phyloP scores from a whole-genome alignment of 1,284 basidiomycete genomes.

The Naganishia sp. region DNA sequence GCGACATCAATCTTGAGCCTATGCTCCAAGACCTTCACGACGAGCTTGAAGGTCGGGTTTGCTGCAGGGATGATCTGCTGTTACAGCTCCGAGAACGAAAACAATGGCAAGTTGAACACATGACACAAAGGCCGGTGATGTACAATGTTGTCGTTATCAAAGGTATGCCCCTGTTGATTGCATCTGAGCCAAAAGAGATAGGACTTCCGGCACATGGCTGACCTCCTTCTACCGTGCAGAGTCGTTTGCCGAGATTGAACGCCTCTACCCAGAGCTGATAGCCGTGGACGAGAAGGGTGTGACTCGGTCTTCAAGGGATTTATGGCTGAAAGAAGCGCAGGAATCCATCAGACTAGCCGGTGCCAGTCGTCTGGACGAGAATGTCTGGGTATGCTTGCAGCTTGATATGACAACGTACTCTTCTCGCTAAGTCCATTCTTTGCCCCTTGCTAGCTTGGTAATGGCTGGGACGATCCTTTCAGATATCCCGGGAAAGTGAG shows the following conservation, averaged over 20 bases:
- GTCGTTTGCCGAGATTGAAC: conserved; percentile 60
- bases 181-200: conserved; percentile 39
- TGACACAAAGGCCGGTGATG: conserved; percentile 55
- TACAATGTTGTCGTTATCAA: conserved; percentile 88
- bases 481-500: conserved; percentile 45
- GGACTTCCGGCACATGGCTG: neutral
- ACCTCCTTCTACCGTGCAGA: conserved; percentile 43
- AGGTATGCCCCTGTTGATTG: conserved; percentile 54
- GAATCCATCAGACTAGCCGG: conserved; percentile 87
- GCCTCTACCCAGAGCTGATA: conserved; percentile 57
- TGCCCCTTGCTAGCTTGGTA: conserved; percentile 41
- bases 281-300: conserved; percentile 44
- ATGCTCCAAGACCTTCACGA: conserved; percentile 19
- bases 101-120: conserved; percentile 24
- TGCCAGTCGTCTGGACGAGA: conserved; percentile 72
- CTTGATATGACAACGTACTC: too few species aligned
- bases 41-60: conserved; percentile 7
- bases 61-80: conserved; percentile 20
- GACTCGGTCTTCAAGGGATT: conserved; percentile 60
- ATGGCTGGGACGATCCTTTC: conserved; percentile 53
- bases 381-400: conserved; percentile 57
- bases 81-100: conserved; percentile 20
- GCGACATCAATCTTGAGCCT: neutral
- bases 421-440: too few species aligned
- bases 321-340: conserved; percentile 77